Percentiles rank a stretch among this genome's conserved stretches.
These are phyloP conservation scores for Clathrus columnatus DNA, from an alignment of 768 basidiomycete species.

Conservation along the genomic window DNA sequence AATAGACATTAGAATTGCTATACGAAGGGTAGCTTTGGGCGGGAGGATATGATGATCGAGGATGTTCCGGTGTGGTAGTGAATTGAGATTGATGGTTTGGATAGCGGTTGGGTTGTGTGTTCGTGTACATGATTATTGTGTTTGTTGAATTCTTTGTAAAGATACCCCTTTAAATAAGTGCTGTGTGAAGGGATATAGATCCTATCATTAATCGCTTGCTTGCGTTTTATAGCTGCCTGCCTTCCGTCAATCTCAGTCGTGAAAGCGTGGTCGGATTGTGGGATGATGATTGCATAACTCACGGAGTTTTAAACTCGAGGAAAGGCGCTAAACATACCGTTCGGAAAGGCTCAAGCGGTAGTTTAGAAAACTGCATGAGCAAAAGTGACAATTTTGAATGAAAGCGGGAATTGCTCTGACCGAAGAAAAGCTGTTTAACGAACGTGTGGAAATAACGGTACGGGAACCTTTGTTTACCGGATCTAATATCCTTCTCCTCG, in stretches of 20 bases:
- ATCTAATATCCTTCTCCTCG: neutral
- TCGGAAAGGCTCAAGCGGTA: too few species aligned
- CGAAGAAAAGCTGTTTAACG: neutral
- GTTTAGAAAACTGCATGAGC: too few species aligned
- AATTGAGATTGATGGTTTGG: neutral
- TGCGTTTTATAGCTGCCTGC: neutral
- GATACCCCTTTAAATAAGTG: neutral
- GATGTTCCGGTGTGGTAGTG: neutral
- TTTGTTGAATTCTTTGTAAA: neutral
- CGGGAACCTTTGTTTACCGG: neutral
- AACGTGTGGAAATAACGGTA: neutral
- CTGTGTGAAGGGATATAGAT: neutral
- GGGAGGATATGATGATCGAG: neutral
- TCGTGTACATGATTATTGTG: neutral
- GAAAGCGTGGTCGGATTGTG: neutral
- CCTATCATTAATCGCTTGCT: neutral
- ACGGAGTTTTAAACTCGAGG: too few species aligned
- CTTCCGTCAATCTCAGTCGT: neutral
- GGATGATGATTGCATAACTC: too few species aligned
- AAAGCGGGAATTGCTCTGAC: neutral
- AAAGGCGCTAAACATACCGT: too few species aligned
- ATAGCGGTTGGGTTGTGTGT: neutral
- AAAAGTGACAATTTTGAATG: too few species aligned
- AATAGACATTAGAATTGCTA: neutral
- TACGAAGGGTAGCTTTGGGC: neutral